phyloP scores from a whole-genome alignment of 192 early-diverging fungal species.

The Spizellomyces punctatus region DNA sequence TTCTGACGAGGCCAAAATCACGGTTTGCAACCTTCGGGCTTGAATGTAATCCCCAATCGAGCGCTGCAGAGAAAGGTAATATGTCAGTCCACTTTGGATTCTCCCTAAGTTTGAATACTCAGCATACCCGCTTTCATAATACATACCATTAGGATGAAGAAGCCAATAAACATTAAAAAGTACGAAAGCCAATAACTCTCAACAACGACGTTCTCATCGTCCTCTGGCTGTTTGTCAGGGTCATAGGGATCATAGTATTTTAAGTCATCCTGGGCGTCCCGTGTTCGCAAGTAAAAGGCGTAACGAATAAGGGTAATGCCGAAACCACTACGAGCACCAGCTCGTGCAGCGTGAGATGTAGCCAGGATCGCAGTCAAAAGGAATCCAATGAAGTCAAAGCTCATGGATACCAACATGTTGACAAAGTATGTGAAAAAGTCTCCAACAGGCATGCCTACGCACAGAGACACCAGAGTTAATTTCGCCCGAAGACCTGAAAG shows the following conservation, averaged over 20 bases:
- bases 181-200: constrained; percentile 73
- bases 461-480: not conserved
- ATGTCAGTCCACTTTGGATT: not conserved
- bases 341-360: constrained; percentile 79
- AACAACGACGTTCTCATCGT: constrained; percentile 25
- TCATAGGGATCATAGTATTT: constrained; percentile 26
- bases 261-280: constrained; percentile 25
- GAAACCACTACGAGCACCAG: constrained; percentile 40
- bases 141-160: constrained; percentile 66
- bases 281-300: constrained; percentile 22
- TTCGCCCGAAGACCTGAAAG: not conserved
- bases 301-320: constrained; percentile 46
- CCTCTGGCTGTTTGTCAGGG: constrained; percentile 17
- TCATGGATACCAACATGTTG: constrained; percentile 69
- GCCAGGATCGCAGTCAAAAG: constrained; percentile 89
- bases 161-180: constrained; percentile 73
- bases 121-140: not conserved
- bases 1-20: constrained; percentile 64
- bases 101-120: not conserved
- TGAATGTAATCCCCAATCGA: constrained; percentile 72
- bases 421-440: constrained; percentile 73
- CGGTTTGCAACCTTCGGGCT: constrained; percentile 70
- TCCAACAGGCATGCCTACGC: constrained; percentile 81
- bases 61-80: constrained; percentile 34
- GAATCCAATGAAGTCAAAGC: constrained; percentile 68